Base-by-base conservation (phyloP, 2,329 filamentous ascomycete species). In the Fusarium illudens region DNA sequence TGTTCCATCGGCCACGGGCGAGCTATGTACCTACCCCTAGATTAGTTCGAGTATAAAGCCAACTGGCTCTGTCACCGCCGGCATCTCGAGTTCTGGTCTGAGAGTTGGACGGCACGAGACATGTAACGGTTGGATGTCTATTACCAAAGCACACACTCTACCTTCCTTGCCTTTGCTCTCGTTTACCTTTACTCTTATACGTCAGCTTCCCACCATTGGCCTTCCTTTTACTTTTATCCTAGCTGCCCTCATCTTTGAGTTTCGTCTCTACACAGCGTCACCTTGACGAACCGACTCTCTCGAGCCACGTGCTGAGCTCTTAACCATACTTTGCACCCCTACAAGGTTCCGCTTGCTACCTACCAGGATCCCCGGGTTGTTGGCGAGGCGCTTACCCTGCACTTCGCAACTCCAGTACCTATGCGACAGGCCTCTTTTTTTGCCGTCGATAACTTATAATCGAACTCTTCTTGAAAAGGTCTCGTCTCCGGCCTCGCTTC, bases 81-180 rank as follows among this genome's bases (percentile, higher is more conserved):
- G 53, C 52, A 52, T 52, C 59, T 54, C 75, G n/a, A 76, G 33
- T 61, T 69, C 76, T 75, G 73, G 71, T 77, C 72, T 66, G 33
- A 68, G 72, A 72, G 62, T 77, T 71, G 71, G 71, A 81, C 81
- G 80, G 79, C 78, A 81, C 79, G 78, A 81, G 78, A 79, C 76
- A 77, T 71, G 76, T 79, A 78, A 75, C 77, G 71, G 76, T 75
- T 72, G 72, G 22, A 44, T 79, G 76, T 73, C 75, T 73, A 75
- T 76, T 75, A 74, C 22, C 77, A 76, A 76, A 78, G 75, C 75
- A 76, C 67, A n/a, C n/a, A n/a, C 52, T 64, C 60, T 60, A 65
- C 62, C 63, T 65, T 64, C 62, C 63, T 65, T 64, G 62, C 53
- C 46, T 64, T 53, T 65, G 22, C 62, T 63, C 55, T 60, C 61